Percentiles rank a stretch among this genome's conserved stretches.
phyloP scores from a whole-genome alignment of 176 grass and related monocot genomes.

The sorghum (Sorghum bicolor) region DNA sequence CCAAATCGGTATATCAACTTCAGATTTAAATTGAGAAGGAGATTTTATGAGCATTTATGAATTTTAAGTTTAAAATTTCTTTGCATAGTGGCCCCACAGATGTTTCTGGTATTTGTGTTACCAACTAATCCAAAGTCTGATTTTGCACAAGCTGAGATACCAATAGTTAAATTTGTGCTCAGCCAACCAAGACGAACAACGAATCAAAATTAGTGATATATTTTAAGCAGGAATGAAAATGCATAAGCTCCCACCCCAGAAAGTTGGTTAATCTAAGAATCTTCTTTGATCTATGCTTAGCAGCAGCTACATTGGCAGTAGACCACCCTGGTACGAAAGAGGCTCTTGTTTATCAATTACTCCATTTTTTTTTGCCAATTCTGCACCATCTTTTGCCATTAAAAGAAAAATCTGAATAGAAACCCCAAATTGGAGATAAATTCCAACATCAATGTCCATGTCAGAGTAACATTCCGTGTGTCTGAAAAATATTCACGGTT shows the following conservation, averaged over 20 bases:
- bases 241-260: neutral
- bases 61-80: neutral
- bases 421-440: neutral
- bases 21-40: neutral
- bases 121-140: neutral
- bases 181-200: neutral
- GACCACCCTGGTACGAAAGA: neutral
- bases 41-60: neutral
- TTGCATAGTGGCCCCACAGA: neutral
- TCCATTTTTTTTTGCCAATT: neutral
- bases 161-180: neutral
- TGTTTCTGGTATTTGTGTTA: neutral
- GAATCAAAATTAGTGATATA: neutral
- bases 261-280: neutral
- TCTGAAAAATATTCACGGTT: neutral
- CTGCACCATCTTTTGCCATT: neutral
- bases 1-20: neutral
- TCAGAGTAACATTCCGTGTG: too few relatives aligned
- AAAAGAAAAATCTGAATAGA: neutral
- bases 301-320: neutral
- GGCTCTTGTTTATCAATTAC: neutral
- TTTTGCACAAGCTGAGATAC: neutral
- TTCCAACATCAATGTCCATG: neutral
- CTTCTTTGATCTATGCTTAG: neutral
- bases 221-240: conserved; percentile 1